Base-by-base conservation (phyloP, 345 rosid species). In the Dimocarpus longan region DNA sequence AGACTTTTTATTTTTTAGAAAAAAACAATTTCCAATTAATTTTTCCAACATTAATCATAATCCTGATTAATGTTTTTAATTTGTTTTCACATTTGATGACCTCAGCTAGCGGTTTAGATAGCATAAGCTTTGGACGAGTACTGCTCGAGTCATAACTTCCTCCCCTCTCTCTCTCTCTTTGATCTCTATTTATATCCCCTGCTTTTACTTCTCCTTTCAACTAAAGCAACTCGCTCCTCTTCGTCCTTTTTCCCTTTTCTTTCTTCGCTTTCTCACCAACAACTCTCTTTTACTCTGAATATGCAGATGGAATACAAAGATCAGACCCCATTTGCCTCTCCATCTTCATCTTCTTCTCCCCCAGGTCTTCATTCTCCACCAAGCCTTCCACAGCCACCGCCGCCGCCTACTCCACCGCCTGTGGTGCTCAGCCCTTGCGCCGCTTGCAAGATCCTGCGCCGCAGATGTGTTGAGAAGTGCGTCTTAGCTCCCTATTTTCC, bases 401-500 rank as follows among this genome's bases (percentile, higher is more conserved):
- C 75, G n/a, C 21, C 84, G 1, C 64, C 81, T 26, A 22, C 87
- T 6, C 69, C 80, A 3, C 73, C 75, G 2, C 39, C 64, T 6
- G 84, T 83, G n/a, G 84, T 90, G 64, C 44, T 87, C 8, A 90
- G 91, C 82, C 95, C 95, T 6, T 91, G 95, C 64, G 95, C 95
- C 15, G 93, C 95, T 70, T 90, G 95, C 86, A 91, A 86, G 79
- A 88, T 91, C 81, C 95, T 91, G 28, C 90, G 95, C 74, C 88
- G 95, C 75, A 78, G 92, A 57, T 91, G 95, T 72, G 86, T 76
- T 0, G 92, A 89, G 5, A 91, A 90, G 64, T 91, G 95, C 68
- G 82, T 90, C 40, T 70, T 91, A 5, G 95, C 95, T n/a, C 93
- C 95, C 19, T 91, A 90, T 76, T 91, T 91, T 71, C 95, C 95